Evolutionary conservation across 2,329 filamentous ascomycete species (phyloP).

Genomic region (Talaromyces atroroseus): DNA sequence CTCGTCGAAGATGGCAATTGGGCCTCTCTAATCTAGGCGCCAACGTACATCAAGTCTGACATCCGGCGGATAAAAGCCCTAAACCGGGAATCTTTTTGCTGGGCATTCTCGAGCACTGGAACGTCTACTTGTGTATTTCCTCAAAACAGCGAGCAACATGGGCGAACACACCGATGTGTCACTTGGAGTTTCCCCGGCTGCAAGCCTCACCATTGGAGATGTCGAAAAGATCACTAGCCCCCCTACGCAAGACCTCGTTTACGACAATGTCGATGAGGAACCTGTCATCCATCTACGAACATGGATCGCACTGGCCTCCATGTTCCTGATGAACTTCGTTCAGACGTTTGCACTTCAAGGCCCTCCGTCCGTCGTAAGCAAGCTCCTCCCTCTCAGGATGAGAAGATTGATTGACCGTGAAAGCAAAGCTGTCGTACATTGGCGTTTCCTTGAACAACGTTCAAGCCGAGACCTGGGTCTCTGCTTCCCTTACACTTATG

Average conservation of each 20-base stretch:
- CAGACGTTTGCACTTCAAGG: conserved; percentile 3
- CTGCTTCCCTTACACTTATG: neutral
- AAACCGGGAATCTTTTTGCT: neutral
- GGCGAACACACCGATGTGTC: neutral
- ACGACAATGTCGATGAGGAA: neutral
- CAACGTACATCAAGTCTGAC: too few species aligned
- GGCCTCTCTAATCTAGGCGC: neutral
- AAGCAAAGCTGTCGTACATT: neutral
- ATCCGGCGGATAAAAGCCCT: too few species aligned
- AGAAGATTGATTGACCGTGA: neutral
- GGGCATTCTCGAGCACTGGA: neutral
- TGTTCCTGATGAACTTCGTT: conserved; percentile 3
- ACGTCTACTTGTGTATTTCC: neutral
- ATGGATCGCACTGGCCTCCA: neutral
- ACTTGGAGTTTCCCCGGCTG: conserved; percentile 1
- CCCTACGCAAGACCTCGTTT: neutral
- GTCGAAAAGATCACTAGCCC: conserved; percentile 3
- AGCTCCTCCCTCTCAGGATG: neutral
- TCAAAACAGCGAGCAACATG: conserved; percentile 2
- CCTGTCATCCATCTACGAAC: neutral
- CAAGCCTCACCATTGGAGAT: neutral
- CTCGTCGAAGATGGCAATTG: neutral
- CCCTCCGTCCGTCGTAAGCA: neutral
- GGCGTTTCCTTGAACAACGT: neutral
- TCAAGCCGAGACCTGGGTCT: conserved; percentile 1